Conservation (phyloP, 495 filamentous ascomycete species). For the Penicillium lagena region DNA sequence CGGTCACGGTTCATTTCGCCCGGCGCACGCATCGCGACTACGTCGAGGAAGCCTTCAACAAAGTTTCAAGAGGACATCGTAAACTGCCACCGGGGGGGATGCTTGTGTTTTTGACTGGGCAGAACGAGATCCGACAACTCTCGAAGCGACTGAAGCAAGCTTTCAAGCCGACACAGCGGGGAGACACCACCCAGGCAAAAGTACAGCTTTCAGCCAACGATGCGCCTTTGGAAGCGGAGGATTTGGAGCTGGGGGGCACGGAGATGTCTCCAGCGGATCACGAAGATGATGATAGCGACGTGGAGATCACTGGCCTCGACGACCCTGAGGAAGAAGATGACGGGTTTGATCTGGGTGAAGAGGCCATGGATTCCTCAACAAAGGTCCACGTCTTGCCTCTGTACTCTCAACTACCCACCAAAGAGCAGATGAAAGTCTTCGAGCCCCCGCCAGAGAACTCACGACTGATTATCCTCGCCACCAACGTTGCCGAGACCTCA, state of each 20-base stretch:
- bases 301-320: conserved; percentile 43
- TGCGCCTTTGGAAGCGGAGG: conserved; percentile 76
- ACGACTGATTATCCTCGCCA: conserved; percentile 84
- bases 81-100: conserved; percentile 90
- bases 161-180: conserved; percentile 55
- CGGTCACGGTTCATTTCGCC: conserved; percentile 85
- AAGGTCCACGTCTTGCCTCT: conserved; percentile 82
- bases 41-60: conserved; percentile 79
- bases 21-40: conserved; percentile 81
- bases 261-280: conserved; percentile 30
- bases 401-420: conserved; percentile 90
- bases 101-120: conserved; percentile 92
- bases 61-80: conserved; percentile 80
- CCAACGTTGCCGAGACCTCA: conserved; percentile 95
- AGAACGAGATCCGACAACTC: conserved; percentile 79
- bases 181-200: conserved; percentile 48
- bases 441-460: conserved; percentile 77
- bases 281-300: conserved; percentile 36
- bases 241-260: conserved; percentile 70
- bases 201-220: conserved; percentile 72
- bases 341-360: conserved; percentile 54
- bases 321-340: conserved; percentile 47
- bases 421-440: conserved; percentile 91
- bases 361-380: conserved; percentile 57
- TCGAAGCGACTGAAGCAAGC: conserved; percentile 68